Base-by-base conservation (phyloP, 805 yeast genomes). In the Ogataea populi-albae region DNA sequence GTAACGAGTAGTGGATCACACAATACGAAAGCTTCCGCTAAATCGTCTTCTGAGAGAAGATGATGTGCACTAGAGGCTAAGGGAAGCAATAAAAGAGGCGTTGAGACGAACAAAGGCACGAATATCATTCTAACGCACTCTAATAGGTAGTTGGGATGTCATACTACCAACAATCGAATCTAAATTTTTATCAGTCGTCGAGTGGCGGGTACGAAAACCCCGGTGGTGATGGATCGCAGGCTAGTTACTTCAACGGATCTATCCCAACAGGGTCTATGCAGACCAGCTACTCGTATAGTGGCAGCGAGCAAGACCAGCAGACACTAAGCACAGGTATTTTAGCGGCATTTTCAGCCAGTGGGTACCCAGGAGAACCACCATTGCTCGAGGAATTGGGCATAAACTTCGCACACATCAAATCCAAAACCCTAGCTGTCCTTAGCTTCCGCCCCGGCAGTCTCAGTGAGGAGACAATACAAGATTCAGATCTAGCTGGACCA, bases 311-410 rank as follows among this genome's bases (percentile, higher is more conserved):
- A 16, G 57, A 55, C 26, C 45, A 38, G 19, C 67, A 62, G 25
- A 68, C 69, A 35, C 66, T 91, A 32, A 71, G 86, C 1, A 66
- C 77, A 0, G 98, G 98, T 1, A 55, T 88, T 30, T 60, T 94
- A 4, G 95, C 96, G 4, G 98, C 98, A 0, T 81, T 93, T 52
- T 86, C 96, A 2, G 84, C 96, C 0, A 70, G 83, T 1, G 98
- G 98, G 1, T 93, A 93, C 55, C 80, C 96, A 0, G 91, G 88
- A n/a, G 98, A 93, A 59, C 89, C 95, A 0, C 88, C 97, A 3
- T 66, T 93, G 30, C 66, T 93, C 34, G 95, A 93, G 57, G 98
- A 93, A 56, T 62, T 93, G 17, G 98, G 98, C 3, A 86, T 93
- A 55, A 89, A 93, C 59, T 93, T 93, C 53, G 73, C 71, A 26